phyloP scores from a whole-genome alignment of 1,284 basidiomycete species.

The Filobasidium uniguttulatum region DNA sequence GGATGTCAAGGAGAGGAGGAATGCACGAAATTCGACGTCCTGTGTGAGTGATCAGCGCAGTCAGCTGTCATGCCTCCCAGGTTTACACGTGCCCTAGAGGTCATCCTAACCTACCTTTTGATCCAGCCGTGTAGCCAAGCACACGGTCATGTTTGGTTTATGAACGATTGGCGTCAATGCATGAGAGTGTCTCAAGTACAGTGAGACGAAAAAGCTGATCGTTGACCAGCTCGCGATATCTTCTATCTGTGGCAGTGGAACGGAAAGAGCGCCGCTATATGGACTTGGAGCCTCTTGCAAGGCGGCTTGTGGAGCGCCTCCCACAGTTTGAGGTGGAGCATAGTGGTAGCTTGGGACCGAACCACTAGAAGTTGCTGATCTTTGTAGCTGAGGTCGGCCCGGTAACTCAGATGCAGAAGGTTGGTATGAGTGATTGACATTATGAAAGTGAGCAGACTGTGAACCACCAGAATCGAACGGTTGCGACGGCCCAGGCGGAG shows the following conservation, averaged over 20 bases:
- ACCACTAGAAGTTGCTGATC: background rate
- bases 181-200: slow-evolving; percentile 34
- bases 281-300: too few species aligned
- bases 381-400: background rate
- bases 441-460: too few species aligned
- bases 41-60: too few species aligned
- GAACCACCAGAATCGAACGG: too few species aligned
- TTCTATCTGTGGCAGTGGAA: slow-evolving; percentile 26
- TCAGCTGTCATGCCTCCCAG: too few species aligned
- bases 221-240: slow-evolving; percentile 34
- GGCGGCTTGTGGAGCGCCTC: background rate
- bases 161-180: slow-evolving; percentile 34
- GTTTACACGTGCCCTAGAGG: too few species aligned
- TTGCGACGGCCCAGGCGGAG: too few species aligned
- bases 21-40: slow-evolving; percentile 34
- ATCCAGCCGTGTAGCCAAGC: slow-evolving; percentile 32
- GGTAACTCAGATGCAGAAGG: background rate
- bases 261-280: too few species aligned
- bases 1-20: slow-evolving; percentile 33
- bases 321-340: background rate
- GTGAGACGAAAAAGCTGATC: slow-evolving; percentile 33
- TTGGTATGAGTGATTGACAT: too few species aligned
- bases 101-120: slow-evolving; percentile 14
- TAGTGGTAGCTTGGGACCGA: background rate
- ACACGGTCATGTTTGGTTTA: slow-evolving; percentile 34